Conservation (phyloP, 2,329 filamentous ascomycete genomes). For the Fonsecaea pedrosoi region DNA sequence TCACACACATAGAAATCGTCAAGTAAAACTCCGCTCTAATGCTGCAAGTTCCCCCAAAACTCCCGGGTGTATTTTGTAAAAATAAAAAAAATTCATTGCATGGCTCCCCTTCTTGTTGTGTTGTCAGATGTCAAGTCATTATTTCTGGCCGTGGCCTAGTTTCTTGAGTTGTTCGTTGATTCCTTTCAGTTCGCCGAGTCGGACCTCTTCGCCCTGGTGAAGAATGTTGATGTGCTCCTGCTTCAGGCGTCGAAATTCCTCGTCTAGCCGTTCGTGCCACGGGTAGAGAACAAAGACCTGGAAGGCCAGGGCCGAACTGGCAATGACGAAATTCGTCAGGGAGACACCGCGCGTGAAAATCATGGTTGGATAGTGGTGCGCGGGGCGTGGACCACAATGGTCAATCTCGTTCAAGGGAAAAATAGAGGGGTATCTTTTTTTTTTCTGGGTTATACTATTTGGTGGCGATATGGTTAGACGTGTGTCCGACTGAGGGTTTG, state of each 20-base stretch:
- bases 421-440: background rate
- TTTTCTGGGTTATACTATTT: background rate
- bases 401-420: background rate
- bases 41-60: too few species aligned
- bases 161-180: conserved; percentile 31
- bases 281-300: conserved; percentile 74
- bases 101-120: too few species aligned
- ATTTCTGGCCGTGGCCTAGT: conserved; percentile 1
- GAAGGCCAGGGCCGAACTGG: conserved; percentile 68
- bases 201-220: conserved; percentile 36
- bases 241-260: conserved; percentile 66
- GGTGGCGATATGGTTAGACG: background rate
- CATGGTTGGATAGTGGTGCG: conserved; percentile 42
- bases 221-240: conserved; percentile 59
- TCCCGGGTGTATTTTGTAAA: too few species aligned
- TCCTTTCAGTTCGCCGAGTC: conserved; percentile 26
- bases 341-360: conserved; percentile 61
- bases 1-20: too few species aligned
- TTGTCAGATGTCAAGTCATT: background rate
- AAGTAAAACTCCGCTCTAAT: too few species aligned
- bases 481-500: background rate
- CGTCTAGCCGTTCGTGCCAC: conserved; percentile 71
- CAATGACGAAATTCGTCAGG: conserved; percentile 70
- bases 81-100: too few species aligned
- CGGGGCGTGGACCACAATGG: background rate